These are phyloP conservation scores for Fagopyrum homotropicum DNA, from an alignment of 148 eudicot genomes.

Conservation along the genomic window DNA sequence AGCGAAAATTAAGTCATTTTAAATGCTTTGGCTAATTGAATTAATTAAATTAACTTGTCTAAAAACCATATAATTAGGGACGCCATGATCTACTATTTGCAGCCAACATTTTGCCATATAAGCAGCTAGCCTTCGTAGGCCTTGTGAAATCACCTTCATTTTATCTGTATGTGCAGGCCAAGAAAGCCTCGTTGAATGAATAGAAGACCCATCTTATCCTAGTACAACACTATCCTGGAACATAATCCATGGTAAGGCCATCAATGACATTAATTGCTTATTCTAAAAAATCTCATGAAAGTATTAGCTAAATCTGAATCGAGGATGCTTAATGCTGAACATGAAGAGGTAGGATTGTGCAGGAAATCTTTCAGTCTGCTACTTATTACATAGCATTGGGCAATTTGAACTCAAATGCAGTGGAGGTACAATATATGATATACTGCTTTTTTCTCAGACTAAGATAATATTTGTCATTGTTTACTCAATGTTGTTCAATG, in stretches of 20 bases:
- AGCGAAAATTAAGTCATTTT: too few species aligned
- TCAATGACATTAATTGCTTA: background rate
- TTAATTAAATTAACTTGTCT: too few species aligned
- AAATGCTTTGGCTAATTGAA: too few species aligned
- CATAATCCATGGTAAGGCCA: slow-evolving; percentile 39
- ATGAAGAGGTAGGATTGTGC: slow-evolving; percentile 37
- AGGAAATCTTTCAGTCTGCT: slow-evolving; percentile 31
- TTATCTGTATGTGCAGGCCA: slow-evolving; percentile 24
- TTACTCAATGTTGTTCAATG: background rate
- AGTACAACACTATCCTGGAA: slow-evolving; percentile 50
- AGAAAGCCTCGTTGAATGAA: slow-evolving; percentile 38
- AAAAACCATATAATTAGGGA: background rate
- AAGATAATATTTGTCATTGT: background rate
- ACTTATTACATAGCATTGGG: slow-evolving; percentile 45
- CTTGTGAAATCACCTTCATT: background rate
- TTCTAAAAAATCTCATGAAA: background rate
- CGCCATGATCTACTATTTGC: background rate
- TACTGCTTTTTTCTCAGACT: background rate
- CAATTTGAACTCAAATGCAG: slow-evolving; percentile 38
- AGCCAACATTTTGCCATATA: background rate
- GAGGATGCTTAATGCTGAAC: slow-evolving; percentile 15
- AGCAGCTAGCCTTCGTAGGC: background rate
- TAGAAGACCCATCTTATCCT: slow-evolving; percentile 43
- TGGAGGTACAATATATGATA: slow-evolving; percentile 22
- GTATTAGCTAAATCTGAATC: background rate